Base-by-base conservation (phyloP, 306 rosid species). In the Vachellia pachyceras region DNA sequence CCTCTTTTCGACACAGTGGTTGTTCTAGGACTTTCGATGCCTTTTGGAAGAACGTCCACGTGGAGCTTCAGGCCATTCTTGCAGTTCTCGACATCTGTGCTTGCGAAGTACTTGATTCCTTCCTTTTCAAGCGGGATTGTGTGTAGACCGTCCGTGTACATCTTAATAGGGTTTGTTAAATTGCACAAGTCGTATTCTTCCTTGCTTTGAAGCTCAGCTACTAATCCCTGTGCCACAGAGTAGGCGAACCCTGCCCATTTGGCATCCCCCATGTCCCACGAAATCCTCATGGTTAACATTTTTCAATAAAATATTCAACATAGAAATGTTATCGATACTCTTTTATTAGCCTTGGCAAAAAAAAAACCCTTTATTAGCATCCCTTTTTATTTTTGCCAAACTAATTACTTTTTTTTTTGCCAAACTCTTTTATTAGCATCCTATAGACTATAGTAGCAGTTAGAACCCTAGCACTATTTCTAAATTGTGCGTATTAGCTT, bases 121-220 rank as follows among this genome's bases (percentile, higher is more conserved):
- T 90, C 97, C 42, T 73, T 80, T 33, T 92, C 88, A 65, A 94
- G 88, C 0, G 93, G 55, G 70, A 91, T 63, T 49, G 36, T 66
- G n/a, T 94, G 97, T 71, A 94, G 49, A 41, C 97, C 97, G 78
- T 91, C 97, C 0, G 83, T 86, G 83, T 91, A 92, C 94, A 87
- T 87, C 76, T 52, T 85, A 70, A 87, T 91, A 7, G 93, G 93
- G 35, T 88, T 92, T 29, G 88, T 86, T 41, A 87, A 72, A 82
- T 92, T 82, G 60, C 98, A 92, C 10, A 91, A 81, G 46, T 90
- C 92, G n/a, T 90, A 94, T 57, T 91, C 98, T 78, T 91, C 88
- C 73, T 36, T 88, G 80, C 91, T 86, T 3, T 68, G 66, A 83
- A 92, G 61, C 85, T 94, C 97, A 0, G 87, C 91, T 0, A 94